These are phyloP conservation scores for Termitomyces sp. DNA, from an alignment of 768 basidiomycete species.

Conservation along the genomic window DNA sequence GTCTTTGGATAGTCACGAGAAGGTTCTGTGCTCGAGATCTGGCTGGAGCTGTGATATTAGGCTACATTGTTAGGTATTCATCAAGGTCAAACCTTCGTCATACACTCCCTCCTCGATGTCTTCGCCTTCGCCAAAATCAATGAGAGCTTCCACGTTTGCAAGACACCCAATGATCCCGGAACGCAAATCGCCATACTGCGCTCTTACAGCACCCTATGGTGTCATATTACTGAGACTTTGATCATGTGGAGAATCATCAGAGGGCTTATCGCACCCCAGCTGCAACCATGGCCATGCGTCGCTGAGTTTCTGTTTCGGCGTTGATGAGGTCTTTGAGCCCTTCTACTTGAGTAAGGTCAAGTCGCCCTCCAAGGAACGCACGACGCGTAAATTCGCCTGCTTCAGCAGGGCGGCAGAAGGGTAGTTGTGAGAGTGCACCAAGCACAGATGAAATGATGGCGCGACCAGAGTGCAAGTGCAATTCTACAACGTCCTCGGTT, in stretches of 20 bases:
- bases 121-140: slow-evolving; percentile 93
- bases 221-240: slow-evolving; percentile 7
- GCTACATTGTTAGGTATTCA: neutral
- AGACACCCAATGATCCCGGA: slow-evolving; percentile 66
- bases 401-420: slow-evolving; percentile 72
- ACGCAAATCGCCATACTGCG: slow-evolving; percentile 62
- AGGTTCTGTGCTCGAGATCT: slow-evolving; percentile 45
- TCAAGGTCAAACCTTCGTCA: slow-evolving; percentile 50
- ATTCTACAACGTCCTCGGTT: slow-evolving; percentile 74
- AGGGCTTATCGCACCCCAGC: slow-evolving; percentile 52
- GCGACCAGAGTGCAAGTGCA: slow-evolving; percentile 85
- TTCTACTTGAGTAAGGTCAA: slow-evolving; percentile 89
- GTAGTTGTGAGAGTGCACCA: slow-evolving; percentile 53
- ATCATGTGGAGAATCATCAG: neutral
- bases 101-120: slow-evolving; percentile 82
- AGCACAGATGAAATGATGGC: slow-evolving; percentile 76
- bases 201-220: slow-evolving; percentile 56
- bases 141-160: slow-evolving; percentile 81
- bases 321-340: slow-evolving; percentile 85
- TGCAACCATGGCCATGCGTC: slow-evolving; percentile 65
- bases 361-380: slow-evolving; percentile 74
- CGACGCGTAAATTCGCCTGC: slow-evolving; percentile 88
- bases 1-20: slow-evolving; percentile 43
- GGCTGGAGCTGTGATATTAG: slow-evolving; percentile 36
- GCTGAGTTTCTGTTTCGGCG: slow-evolving; percentile 82